A percentile compares a stretch with the other conserved stretches of the same genome.
Evolutionary conservation across 192 early-diverging fungal genomes (phyloP).

Genomic region (Backusella parvicylindrica): DNA sequence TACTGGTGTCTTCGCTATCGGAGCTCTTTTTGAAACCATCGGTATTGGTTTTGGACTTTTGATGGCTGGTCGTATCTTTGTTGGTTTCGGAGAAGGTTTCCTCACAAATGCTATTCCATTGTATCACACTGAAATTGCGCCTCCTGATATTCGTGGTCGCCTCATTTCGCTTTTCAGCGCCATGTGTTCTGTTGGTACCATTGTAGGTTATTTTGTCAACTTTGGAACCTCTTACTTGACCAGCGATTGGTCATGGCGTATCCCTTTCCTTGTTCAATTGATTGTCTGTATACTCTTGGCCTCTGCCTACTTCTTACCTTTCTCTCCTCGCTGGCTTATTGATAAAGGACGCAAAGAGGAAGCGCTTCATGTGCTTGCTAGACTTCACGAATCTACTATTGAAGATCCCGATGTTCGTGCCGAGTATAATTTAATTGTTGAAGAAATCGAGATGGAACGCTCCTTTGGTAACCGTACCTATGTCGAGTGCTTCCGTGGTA

Average conservation of each 20-base stretch:
- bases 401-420: constrained; percentile 48
- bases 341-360: constrained; percentile 64
- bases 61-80: constrained; percentile 27
- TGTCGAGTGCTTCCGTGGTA: constrained; percentile 50
- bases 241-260: constrained; percentile 63
- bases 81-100: constrained; percentile 34
- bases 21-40: constrained; percentile 70
- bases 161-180: constrained; percentile 83
- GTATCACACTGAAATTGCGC: constrained; percentile 54
- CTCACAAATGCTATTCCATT: constrained; percentile 34
- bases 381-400: constrained; percentile 57
- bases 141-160: constrained; percentile 83
- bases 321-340: constrained; percentile 84
- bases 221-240: constrained; percentile 41
- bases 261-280: constrained; percentile 79
- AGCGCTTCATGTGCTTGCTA: constrained; percentile 62
- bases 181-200: constrained; percentile 81
- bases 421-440: constrained; percentile 68
- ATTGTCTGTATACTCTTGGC: constrained; percentile 65
- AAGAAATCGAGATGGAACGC: constrained; percentile 58
- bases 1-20: constrained; percentile 67
- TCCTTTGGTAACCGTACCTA: constrained; percentile 60
- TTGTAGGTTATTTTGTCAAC: constrained; percentile 53
- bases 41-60: constrained; percentile 41
- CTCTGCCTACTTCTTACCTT: constrained; percentile 72